Percentiles rank a stretch among this genome's conserved stretches.
Evolutionary conservation across 352 stramenopile genomes (phyloP).

Genomic region (Elongisporangium prolatum): DNA sequence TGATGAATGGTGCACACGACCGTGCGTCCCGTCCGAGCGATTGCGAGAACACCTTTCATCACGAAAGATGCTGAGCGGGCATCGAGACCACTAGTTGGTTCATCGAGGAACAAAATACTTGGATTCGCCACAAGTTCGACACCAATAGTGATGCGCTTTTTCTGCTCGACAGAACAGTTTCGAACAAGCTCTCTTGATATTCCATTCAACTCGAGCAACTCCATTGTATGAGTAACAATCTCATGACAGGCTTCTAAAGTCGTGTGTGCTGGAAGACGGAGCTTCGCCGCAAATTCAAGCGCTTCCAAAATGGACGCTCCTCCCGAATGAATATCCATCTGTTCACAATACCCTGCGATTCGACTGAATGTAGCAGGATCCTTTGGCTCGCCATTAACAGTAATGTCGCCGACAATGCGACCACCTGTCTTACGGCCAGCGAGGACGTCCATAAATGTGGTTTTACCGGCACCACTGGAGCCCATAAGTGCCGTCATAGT

Average conservation of each 20-base stretch:
- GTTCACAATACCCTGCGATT: constrained; percentile 72
- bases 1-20: constrained; percentile 70
- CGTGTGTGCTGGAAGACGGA: constrained; percentile 76
- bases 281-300: constrained; percentile 76
- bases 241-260: constrained; percentile 37
- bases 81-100: constrained; percentile 89
- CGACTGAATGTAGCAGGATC: constrained; percentile 69
- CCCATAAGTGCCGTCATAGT: constrained; percentile 68
- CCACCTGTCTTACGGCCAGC: constrained; percentile 43
- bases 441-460: constrained; percentile 49
- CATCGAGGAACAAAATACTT: constrained; percentile 93
- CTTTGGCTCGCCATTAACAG: constrained; percentile 87
- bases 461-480: constrained; percentile 52
- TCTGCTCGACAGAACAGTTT: constrained; percentile 82
- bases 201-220: constrained; percentile 43
- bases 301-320: constrained; percentile 78
- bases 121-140: constrained; percentile 92
- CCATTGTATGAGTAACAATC: constrained; percentile 71
- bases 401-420: constrained; percentile 70
- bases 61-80: constrained; percentile 81
- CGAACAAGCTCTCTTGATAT: constrained; percentile 44
- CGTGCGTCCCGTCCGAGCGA: constrained; percentile 80
- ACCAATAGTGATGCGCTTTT: constrained; percentile 93
- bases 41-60: constrained; percentile 78
- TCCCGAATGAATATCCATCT: constrained; percentile 86